A percentile compares a stretch with the other conserved stretches of the same genome.
Conservation (phyloP, 2,329 filamentous ascomycete genomes). For the Aschersonia sp. region DNA sequence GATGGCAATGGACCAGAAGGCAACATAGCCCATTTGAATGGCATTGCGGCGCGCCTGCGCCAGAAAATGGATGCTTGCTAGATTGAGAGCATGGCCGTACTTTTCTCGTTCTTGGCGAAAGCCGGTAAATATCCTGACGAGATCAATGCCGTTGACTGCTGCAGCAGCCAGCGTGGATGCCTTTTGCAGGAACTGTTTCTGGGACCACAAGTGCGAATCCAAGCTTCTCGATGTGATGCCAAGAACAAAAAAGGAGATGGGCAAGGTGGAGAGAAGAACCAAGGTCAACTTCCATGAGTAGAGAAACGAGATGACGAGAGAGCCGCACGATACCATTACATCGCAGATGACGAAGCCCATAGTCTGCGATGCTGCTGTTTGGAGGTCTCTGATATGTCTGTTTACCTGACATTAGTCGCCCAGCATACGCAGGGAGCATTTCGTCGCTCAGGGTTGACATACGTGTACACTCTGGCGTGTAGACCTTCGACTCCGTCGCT, state of each 20-base stretch:
- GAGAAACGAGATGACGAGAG: slow-evolving; percentile 58
- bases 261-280: slow-evolving; percentile 60
- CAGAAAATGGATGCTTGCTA: slow-evolving; percentile 49
- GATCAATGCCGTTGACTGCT: slow-evolving; percentile 61
- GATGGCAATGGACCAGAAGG: slow-evolving; percentile 60
- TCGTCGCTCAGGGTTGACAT: slow-evolving; percentile 14
- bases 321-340: slow-evolving; percentile 46
- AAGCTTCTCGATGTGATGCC: slow-evolving; percentile 45
- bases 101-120: slow-evolving; percentile 53
- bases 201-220: slow-evolving; percentile 50
- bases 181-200: slow-evolving; percentile 51
- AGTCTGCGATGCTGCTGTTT: slow-evolving; percentile 65
- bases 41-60: slow-evolving; percentile 56
- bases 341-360: slow-evolving; percentile 57
- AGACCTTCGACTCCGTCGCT: slow-evolving; percentile 59
- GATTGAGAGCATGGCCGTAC: slow-evolving; percentile 43
- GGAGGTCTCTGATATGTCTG: slow-evolving; percentile 72
- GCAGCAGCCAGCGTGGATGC: slow-evolving; percentile 61
- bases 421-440: too few species aligned
- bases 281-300: slow-evolving; percentile 77
- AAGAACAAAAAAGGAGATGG: slow-evolving; percentile 49
- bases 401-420: neutral
- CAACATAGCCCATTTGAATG: slow-evolving; percentile 57
- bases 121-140: slow-evolving; percentile 77
- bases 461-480: slow-evolving; percentile 61